phyloP scores from a whole-genome alignment of 208 protist species.

The Wallacemonas sp. region DNA sequence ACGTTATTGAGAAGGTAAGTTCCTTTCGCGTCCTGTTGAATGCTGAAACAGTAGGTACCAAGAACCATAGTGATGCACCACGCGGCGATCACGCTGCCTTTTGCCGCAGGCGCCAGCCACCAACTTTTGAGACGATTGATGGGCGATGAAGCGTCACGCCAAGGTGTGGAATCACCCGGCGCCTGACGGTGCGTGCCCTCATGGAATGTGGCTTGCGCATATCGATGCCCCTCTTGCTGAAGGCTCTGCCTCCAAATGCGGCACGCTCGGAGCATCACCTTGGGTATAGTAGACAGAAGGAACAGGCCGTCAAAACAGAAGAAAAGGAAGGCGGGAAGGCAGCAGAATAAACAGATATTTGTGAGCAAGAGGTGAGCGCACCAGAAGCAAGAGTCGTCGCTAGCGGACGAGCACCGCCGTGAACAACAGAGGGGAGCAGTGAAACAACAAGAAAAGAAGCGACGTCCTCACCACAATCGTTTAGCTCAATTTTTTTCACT shows the following conservation, averaged over 20 bases:
- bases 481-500: too few species aligned
- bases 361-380: background rate
- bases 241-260: conserved; percentile 29
- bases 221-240: conserved; percentile 76
- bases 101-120: conserved; percentile 80
- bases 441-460: too few species aligned
- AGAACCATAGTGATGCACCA: conserved; percentile 79
- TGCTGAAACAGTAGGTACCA: conserved; percentile 78
- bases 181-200: conserved; percentile 82
- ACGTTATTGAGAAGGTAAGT: conserved; percentile 90
- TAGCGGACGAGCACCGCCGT: too few species aligned
- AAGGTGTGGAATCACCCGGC: conserved; percentile 85
- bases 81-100: conserved; percentile 77
- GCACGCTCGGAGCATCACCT: conserved; percentile 8
- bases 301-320: background rate
- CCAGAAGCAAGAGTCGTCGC: too few species aligned
- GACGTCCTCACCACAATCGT: too few species aligned
- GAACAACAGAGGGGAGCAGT: too few species aligned
- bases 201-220: conserved; percentile 84
- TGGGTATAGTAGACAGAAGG: background rate
- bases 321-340: background rate
- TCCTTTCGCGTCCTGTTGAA: conserved; percentile 83
- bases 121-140: conserved; percentile 70
- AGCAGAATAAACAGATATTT: background rate
- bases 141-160: conserved; percentile 76